These are phyloP conservation scores for Striga hermonthica DNA, from an alignment of 305 asterid genomes.

Conservation along the genomic window DNA sequence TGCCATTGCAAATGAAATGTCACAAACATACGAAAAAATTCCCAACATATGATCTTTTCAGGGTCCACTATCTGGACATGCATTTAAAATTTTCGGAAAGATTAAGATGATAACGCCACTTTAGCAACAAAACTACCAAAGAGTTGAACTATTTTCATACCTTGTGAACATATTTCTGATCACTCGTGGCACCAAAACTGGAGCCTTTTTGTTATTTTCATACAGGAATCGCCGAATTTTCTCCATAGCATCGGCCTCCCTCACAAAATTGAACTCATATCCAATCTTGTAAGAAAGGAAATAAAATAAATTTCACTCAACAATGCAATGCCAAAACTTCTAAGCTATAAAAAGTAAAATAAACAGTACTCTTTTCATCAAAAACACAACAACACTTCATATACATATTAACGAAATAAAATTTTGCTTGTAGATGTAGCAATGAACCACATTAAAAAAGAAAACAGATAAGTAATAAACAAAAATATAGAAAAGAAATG, in stretches of 20 bases:
- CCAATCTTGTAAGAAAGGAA: slow-evolving; percentile 63
- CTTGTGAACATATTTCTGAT: slow-evolving; percentile 66
- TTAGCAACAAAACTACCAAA: slow-evolving; percentile 20
- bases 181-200: slow-evolving; percentile 73
- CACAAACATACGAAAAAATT: slow-evolving; percentile 19
- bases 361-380: neutral
- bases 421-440: neutral
- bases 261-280: slow-evolving; percentile 78
- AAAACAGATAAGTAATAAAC: neutral
- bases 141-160: slow-evolving; percentile 39
- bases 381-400: slow-evolving; percentile 8
- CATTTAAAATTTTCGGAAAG: slow-evolving; percentile 7
- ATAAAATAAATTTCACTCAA: slow-evolving; percentile 26
- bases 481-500: no score
- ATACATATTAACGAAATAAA: slow-evolving; percentile 14
- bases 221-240: slow-evolving; percentile 66
- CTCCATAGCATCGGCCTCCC: slow-evolving; percentile 97
- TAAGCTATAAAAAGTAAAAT: slow-evolving; percentile 5
- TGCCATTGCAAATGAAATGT: slow-evolving; percentile 32
- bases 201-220: slow-evolving; percentile 65
- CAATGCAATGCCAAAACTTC: slow-evolving; percentile 3
- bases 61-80: slow-evolving; percentile 3
- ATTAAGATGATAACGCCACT: slow-evolving; percentile 7
- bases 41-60: slow-evolving; percentile 18
- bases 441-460: neutral